Evolutionary conservation across 148 eudicot genomes (phyloP).

Genomic region (Persicaria tinctoria): DNA sequence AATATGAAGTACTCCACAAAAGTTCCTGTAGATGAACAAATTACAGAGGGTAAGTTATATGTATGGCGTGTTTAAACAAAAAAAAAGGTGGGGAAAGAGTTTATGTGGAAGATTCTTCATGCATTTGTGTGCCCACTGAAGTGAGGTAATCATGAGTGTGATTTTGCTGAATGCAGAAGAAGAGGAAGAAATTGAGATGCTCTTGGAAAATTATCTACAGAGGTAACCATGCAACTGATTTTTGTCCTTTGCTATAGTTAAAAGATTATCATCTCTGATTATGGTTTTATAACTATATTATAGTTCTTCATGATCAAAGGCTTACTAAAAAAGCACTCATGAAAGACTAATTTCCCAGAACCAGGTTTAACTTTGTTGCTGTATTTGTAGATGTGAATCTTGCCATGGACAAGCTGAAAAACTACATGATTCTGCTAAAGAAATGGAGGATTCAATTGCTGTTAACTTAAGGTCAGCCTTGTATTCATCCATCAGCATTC

Average conservation of each 20-base stretch:
- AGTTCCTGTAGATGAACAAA: slow-evolving; percentile 68
- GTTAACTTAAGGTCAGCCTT: slow-evolving; percentile 70
- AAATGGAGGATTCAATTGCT: slow-evolving; percentile 97
- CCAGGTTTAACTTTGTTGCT: slow-evolving; percentile 5
- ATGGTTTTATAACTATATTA: background rate
- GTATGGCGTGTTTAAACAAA: background rate
- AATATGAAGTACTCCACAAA: slow-evolving; percentile 39
- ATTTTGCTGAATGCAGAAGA: slow-evolving; percentile 53
- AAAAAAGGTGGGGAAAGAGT: background rate
- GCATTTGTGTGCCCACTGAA: background rate
- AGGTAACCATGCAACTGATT: slow-evolving; percentile 32
- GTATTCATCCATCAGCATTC: background rate
- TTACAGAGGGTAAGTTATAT: slow-evolving; percentile 64
- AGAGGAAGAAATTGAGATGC: slow-evolving; percentile 98
- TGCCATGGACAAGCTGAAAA: slow-evolving; percentile 98
- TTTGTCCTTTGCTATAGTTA: too few species aligned
- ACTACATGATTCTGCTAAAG: slow-evolving; percentile 93
- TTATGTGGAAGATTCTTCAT: slow-evolving; percentile 8
- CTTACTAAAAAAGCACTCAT: background rate
- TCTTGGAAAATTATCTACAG: slow-evolving; percentile 89
- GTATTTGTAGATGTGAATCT: slow-evolving; percentile 78
- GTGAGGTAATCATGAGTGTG: background rate
- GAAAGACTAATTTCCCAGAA: background rate
- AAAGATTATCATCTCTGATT: too few species aligned
- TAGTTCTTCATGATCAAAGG: background rate